Percentiles rank a stretch among this genome's conserved stretches.
phyloP scores from a whole-genome alignment of 2,329 filamentous ascomycete genomes.

The Fusarium phyllophilum region DNA sequence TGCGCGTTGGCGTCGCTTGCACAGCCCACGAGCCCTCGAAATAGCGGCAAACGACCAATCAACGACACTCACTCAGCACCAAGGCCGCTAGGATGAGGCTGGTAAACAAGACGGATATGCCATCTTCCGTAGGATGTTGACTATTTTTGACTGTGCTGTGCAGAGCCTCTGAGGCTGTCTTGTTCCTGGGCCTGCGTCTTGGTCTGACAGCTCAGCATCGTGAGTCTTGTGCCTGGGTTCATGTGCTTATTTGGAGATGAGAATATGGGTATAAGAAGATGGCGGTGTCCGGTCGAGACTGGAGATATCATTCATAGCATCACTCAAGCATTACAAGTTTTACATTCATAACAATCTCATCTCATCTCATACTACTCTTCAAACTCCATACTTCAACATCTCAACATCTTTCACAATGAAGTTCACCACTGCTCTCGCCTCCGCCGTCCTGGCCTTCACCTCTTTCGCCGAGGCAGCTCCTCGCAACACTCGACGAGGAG shows the following conservation, averaged over 20 bases:
- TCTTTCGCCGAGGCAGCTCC: slow-evolving; percentile 46
- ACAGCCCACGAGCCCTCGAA: slow-evolving; percentile 33
- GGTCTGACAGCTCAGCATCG: slow-evolving; percentile 3
- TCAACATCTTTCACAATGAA: slow-evolving; percentile 48
- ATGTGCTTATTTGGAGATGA: slow-evolving; percentile 1
- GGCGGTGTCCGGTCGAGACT: slow-evolving; percentile 11
- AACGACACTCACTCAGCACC: not conserved
- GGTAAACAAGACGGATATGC: slow-evolving; percentile 23
- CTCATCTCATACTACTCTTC: not conserved
- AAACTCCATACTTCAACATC: not conserved
- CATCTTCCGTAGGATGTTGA: slow-evolving; percentile 13
- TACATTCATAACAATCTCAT: not conserved
- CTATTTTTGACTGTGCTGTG: slow-evolving; percentile 23
- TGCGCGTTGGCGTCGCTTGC: slow-evolving; percentile 12
- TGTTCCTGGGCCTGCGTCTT: slow-evolving; percentile 5
- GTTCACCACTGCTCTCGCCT: slow-evolving; percentile 46
- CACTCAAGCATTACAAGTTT: slow-evolving; percentile 5
- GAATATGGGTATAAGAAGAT: slow-evolving; percentile 39
- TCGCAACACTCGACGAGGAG: slow-evolving; percentile 24
- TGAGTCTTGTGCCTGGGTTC: slow-evolving; percentile 9
- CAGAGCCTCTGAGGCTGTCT: slow-evolving; percentile 6
- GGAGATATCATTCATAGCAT: slow-evolving; percentile 37
- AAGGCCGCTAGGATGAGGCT: slow-evolving; percentile 21
- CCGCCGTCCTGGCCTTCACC: slow-evolving; percentile 54
- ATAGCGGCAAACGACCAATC: slow-evolving; percentile 27